These are phyloP conservation scores for Boletus bicolor DNA, from an alignment of 768 basidiomycete species.

Conservation along the genomic window DNA sequence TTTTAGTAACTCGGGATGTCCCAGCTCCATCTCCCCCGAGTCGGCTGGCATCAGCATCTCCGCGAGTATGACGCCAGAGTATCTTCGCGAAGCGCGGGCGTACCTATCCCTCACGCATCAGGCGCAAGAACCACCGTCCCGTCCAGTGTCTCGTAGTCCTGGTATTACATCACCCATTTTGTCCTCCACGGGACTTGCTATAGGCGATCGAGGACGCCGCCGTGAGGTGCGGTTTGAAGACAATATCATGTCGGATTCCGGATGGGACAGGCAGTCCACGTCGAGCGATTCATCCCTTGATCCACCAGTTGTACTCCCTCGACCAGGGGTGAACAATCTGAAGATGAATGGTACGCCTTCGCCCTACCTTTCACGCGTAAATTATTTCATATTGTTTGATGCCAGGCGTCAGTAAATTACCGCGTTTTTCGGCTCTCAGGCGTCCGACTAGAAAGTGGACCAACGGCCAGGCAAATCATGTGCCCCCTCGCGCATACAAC, in stretches of 20 bases:
- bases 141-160: slow-evolving; percentile 18
- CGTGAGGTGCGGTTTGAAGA: slow-evolving; percentile 35
- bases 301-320: slow-evolving; percentile 18
- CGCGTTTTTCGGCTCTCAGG: slow-evolving; percentile 30
- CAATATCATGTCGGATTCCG: slow-evolving; percentile 29
- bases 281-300: slow-evolving; percentile 31
- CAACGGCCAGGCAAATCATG: slow-evolving; percentile 11
- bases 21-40: slow-evolving; percentile 33
- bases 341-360: slow-evolving; percentile 22
- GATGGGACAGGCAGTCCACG: slow-evolving; percentile 30
- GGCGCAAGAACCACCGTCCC: slow-evolving; percentile 9
- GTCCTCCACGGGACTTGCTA: slow-evolving; percentile 30
- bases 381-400: background rate
- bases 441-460: slow-evolving; percentile 17
- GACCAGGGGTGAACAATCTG: slow-evolving; percentile 7
- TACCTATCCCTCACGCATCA: slow-evolving; percentile 32
- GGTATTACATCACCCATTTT: slow-evolving; percentile 26
- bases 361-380: background rate
- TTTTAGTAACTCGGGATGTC: slow-evolving; percentile 24
- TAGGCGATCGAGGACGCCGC: slow-evolving; percentile 27
- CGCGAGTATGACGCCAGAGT: slow-evolving; percentile 32
- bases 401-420: slow-evolving; percentile 29
- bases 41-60: slow-evolving; percentile 31
- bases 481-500: background rate
- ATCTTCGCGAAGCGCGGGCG: slow-evolving; percentile 32